A percentile compares a stretch with the other conserved stretches of the same genome.
phyloP scores from a whole-genome alignment of 2,329 filamentous ascomycete species.

The Penicillium sp. region DNA sequence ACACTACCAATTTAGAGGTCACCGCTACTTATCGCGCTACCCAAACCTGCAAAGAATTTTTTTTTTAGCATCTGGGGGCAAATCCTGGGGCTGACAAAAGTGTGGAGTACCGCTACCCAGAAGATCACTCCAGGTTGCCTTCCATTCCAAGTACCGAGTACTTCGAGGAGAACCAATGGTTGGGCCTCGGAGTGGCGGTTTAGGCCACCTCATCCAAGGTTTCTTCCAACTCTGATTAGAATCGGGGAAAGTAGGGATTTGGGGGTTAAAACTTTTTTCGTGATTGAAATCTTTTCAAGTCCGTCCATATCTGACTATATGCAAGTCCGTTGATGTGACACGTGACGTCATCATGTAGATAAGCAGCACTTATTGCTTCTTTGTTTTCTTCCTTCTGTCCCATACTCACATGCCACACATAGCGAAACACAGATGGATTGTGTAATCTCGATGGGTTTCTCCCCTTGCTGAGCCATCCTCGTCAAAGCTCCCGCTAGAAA shows the following conservation, averaged over 20 bases:
- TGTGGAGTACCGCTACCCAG: conserved; percentile 22
- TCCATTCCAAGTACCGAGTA: conserved; percentile 17
- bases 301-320: not conserved
- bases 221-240: conserved; percentile 1
- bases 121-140: not conserved
- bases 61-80: conserved; percentile 14
- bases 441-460: too few species aligned
- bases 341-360: too few species aligned
- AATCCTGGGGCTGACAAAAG: conserved; percentile 15
- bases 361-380: too few species aligned
- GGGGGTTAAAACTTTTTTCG: not conserved
- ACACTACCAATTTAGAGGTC: conserved; percentile 1
- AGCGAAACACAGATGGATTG: too few species aligned
- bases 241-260: not conserved
- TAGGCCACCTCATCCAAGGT: conserved; percentile 13
- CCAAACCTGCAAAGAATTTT: conserved; percentile 3
- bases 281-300: not conserved
- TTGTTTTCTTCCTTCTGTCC: too few species aligned
- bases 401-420: too few species aligned
- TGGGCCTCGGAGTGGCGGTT: conserved; percentile 13
- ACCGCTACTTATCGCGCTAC: conserved; percentile 1
- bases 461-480: too few species aligned
- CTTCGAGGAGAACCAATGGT: not conserved
- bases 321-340: too few species aligned
- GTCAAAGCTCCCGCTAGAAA: too few species aligned